A percentile compares a stretch with the other conserved stretches of the same genome.
Evolutionary conservation across 495 filamentous ascomycete genomes (phyloP).

Genomic region (Xylaria telfairii): DNA sequence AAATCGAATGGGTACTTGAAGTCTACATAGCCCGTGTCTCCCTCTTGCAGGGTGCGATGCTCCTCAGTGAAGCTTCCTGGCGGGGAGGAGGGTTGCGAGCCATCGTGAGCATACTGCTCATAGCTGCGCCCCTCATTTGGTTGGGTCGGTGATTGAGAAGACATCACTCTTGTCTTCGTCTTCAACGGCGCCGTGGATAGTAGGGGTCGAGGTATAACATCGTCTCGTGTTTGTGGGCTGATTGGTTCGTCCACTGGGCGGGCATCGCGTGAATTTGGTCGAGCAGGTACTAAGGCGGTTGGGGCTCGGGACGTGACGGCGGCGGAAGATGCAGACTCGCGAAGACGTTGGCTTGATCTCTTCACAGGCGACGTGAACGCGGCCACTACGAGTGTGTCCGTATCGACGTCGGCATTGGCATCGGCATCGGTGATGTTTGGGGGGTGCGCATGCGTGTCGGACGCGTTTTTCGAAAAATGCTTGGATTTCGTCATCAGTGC

Average conservation of each 20-base stretch:
- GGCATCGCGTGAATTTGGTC: constrained; percentile 22
- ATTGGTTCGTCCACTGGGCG: constrained; percentile 8
- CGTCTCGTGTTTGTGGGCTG: constrained; percentile 22
- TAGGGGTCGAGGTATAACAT: constrained; percentile 24
- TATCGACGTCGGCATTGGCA: neutral
- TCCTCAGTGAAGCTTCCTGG: constrained; percentile 34
- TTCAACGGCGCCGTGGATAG: constrained; percentile 15
- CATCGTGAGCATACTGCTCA: constrained; percentile 39
- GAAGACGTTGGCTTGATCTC: constrained; percentile 18
- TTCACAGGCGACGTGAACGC: constrained; percentile 6
- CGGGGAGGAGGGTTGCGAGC: constrained; percentile 30
- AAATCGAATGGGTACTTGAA: constrained; percentile 38
- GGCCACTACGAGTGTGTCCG: neutral
- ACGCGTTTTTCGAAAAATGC: constrained; percentile 35
- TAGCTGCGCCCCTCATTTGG: constrained; percentile 53
- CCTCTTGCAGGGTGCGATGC: constrained; percentile 36
- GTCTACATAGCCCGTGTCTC: constrained; percentile 46
- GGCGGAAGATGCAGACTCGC: neutral
- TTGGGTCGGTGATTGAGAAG: constrained; percentile 50
- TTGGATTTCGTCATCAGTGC: constrained; percentile 38
- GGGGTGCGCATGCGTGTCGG: neutral
- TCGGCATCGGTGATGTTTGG: neutral
- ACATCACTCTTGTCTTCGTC: constrained; percentile 30
- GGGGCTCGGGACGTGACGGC: neutral
- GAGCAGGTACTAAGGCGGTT: constrained; percentile 7